Evolutionary conservation across 1,284 basidiomycete species (phyloP).

Genomic region (Inonotus hispidus): DNA sequence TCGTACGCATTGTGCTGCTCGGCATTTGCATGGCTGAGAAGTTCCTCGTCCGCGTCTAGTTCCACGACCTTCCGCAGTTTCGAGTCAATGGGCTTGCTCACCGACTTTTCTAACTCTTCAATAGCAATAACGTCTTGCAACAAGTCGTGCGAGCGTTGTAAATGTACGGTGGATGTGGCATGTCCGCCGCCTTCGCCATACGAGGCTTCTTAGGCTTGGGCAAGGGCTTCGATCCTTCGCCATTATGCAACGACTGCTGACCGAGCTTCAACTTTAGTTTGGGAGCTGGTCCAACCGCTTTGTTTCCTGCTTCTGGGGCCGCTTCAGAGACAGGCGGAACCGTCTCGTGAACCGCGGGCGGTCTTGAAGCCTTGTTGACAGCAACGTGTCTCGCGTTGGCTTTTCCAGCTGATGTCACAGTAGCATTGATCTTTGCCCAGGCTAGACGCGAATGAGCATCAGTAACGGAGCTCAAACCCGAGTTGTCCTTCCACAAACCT

Average conservation of each 20-base stretch:
- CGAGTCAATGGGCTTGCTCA: slow-evolving; percentile 9
- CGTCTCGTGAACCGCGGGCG: slow-evolving; percentile 19
- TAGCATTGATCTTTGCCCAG: slow-evolving; percentile 73
- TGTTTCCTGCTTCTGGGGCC: slow-evolving; percentile 26
- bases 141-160: slow-evolving; percentile 72
- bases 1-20: slow-evolving; percentile 4
- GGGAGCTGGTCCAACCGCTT: slow-evolving; percentile 32
- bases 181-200: slow-evolving; percentile 37
- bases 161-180: slow-evolving; percentile 57
- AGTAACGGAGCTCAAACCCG: slow-evolving; percentile 7
- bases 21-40: slow-evolving; percentile 25
- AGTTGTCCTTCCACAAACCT: slow-evolving; percentile 46
- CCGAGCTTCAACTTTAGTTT: slow-evolving; percentile 55
- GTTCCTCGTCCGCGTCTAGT: slow-evolving; percentile 21
- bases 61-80: slow-evolving; percentile 16
- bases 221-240: slow-evolving; percentile 8
- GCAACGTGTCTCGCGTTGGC: slow-evolving; percentile 26
- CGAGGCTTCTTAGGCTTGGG: slow-evolving; percentile 28
- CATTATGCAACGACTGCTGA: slow-evolving; percentile 24
- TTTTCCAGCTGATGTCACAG: slow-evolving; percentile 46
- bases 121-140: slow-evolving; percentile 78
- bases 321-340: slow-evolving; percentile 23
- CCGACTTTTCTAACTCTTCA: slow-evolving; percentile 51
- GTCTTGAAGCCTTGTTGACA: slow-evolving; percentile 26
- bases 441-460: slow-evolving; percentile 9